Evolutionary conservation across 805 yeast genomes (phyloP), one percentile per base, ranked within the genome.

Genomic region (Grigorovia humatica): DNA sequence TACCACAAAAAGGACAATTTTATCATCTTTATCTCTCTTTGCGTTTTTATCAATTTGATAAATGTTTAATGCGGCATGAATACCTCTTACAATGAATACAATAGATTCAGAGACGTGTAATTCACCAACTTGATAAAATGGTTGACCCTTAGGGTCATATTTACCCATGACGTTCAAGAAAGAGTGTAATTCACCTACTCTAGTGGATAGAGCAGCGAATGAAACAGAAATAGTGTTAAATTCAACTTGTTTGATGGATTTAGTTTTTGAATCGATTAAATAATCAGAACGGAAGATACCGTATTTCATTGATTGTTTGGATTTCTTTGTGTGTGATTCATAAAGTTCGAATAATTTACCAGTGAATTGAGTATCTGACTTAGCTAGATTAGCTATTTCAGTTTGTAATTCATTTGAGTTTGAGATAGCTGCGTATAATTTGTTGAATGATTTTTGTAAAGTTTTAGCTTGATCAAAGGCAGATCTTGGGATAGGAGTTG

Each of bases 221-320:
- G 97, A 90, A 3, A 91, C 96, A 60, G 96, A 85, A 2, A 93
- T 88, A 1, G 99, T 90, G 69, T 93, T 93, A 72, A 91, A 91
- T 67, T 93, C 99, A 49, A 93, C 93, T 68, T 93, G 99, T 64
- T 91, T 90, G 61, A 91, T 84, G 29, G 68, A 65, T 13, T 68
- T 68, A 1, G 48, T n/a, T 7, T 65, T 63, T 40, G 63, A 52
- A 57, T 83, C 82, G 40, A 81, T 70, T 81, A 93, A 81, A 62
- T 91, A 93, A 63, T 93, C 99, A 0, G 95, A 84, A 65, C 99
- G 78, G 67, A 89, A 90, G 9, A 93, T 68, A 0, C 97, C 98
- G 46, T 90, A 73, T 0, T 89, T 78, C 41, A 87, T 72, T 1
- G 81, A 79, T 63, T 86, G 96, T 2, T 69, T 70, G 42, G 81